Percentiles rank a stretch among this genome's conserved stretches.
phyloP scores from a whole-genome alignment of 192 early-diverging fungal genomes.

The Endogone sp. region DNA sequence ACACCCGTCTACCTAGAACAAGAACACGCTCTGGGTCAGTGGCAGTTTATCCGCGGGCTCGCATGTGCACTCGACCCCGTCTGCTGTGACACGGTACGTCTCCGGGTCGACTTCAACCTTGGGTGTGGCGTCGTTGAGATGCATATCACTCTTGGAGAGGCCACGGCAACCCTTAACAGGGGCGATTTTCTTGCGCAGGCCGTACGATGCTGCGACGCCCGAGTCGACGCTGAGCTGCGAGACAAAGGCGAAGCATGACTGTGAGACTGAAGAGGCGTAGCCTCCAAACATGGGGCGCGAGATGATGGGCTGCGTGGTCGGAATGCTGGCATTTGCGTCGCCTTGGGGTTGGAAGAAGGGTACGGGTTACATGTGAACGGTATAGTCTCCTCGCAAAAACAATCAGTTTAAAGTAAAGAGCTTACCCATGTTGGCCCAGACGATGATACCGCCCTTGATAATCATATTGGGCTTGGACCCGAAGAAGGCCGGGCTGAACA shows the following conservation, averaged over 20 bases:
- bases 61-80: slow-evolving; percentile 65
- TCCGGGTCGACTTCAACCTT: slow-evolving; percentile 86
- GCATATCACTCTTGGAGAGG: slow-evolving; percentile 85
- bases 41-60: slow-evolving; percentile 70
- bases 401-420: not conserved
- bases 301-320: slow-evolving; percentile 88
- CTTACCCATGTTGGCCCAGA: slow-evolving; percentile 77
- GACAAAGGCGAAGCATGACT: slow-evolving; percentile 77
- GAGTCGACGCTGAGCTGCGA: slow-evolving; percentile 67
- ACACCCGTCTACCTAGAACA: no score
- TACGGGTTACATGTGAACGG: no score
- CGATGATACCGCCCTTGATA: slow-evolving; percentile 87
- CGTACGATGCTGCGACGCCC: slow-evolving; percentile 51
- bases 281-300: slow-evolving; percentile 85
- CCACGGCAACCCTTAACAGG: slow-evolving; percentile 72
- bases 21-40: slow-evolving; percentile 63
- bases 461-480: slow-evolving; percentile 84
- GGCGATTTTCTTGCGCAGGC: slow-evolving; percentile 61
- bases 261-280: slow-evolving; percentile 50
- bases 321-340: slow-evolving; percentile 65
- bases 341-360: no score
- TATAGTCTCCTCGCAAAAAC: no score
- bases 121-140: slow-evolving; percentile 76
- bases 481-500: slow-evolving; percentile 83
- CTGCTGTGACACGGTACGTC: slow-evolving; percentile 80